Base-by-base conservation (phyloP, 352 stramenopile species). In the Globisporangium uncinulatum region DNA sequence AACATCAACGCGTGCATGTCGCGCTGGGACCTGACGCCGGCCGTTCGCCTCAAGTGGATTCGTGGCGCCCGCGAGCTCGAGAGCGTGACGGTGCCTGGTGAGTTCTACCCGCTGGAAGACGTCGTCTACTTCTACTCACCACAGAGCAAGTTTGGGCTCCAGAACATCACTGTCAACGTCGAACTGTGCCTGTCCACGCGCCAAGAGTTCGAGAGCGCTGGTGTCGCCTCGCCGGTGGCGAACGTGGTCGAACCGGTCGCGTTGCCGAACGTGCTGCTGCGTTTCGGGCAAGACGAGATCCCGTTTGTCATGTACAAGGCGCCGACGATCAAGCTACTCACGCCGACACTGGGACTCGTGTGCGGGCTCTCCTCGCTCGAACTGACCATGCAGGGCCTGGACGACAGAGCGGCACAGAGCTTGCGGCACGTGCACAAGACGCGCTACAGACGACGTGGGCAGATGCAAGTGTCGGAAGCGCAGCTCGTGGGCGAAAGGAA, bases 111-210 rank as follows among this genome's bases (percentile, higher is more conserved):
- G 2, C 70, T 60, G 0, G 81, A 91, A 64, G 76, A 89, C 43
- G 56, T 66, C 2, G 61, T 91, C 10, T 91, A 89, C 63, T 89
- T 91, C 31, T 89, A 91, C 54, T 82, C 78, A 0, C 81, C 78
- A 11, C 78, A 87, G 57, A 91, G 81, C 63, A 84, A 79, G 48
- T 91, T 91, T 62, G 78, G 81, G 3, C 50, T 91, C 2, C 67
- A 82, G 17, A 91, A 87, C 54, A 80, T 91, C 42, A 74, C 68
- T 0, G 69, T 87, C 13, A 67, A 63, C 29, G 62, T 89, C 11
- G 81, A 91, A 45, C 13, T 90, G 11, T 66, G 73, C 9, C 54
- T 86, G 53, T 54, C 53, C 51, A 57, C 53, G 4, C 24, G 34
- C 19, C 51, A 31, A 6, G 58, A 56, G 19, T n/a, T 64, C 6